phyloP scores from a whole-genome alignment of 495 filamentous ascomycete genomes.

The Neurospora sp. region DNA sequence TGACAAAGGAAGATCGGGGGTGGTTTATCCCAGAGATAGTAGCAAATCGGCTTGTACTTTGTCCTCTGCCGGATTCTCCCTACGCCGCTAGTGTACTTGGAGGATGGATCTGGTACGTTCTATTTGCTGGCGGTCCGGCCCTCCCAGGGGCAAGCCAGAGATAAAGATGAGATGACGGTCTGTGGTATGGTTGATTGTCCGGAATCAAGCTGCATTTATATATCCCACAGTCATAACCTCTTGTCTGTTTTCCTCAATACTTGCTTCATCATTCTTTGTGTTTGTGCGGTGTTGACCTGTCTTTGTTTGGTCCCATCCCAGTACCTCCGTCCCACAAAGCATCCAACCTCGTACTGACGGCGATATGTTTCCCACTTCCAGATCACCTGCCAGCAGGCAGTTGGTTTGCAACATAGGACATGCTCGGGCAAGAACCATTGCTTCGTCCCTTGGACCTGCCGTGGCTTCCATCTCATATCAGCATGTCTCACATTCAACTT shows the following conservation, averaged over 20 bases:
- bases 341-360: not conserved
- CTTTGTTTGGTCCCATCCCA: not conserved
- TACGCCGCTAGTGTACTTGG: not conserved
- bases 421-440: not conserved
- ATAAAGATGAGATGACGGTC: not conserved
- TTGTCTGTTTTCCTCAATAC: not conserved
- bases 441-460: not conserved
- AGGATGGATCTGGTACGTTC: conserved; percentile 9
- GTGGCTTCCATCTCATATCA: not conserved
- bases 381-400: not conserved
- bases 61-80: not conserved
- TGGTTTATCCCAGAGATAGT: not conserved
- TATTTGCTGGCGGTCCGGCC: not conserved
- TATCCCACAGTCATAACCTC: not conserved
- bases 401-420: not conserved
- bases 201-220: not conserved
- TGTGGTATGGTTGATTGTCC: not conserved
- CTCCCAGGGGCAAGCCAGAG: not conserved
- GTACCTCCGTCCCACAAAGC: not conserved
- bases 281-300: not conserved
- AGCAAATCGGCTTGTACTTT: conserved; percentile 7
- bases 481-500: not conserved
- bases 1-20: conserved; percentile 15
- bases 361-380: not conserved
- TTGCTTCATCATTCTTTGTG: not conserved